Evolutionary conservation across 2,329 filamentous ascomycete species (phyloP).

Genomic region (Monilinia vaccinii-corymbosi): DNA sequence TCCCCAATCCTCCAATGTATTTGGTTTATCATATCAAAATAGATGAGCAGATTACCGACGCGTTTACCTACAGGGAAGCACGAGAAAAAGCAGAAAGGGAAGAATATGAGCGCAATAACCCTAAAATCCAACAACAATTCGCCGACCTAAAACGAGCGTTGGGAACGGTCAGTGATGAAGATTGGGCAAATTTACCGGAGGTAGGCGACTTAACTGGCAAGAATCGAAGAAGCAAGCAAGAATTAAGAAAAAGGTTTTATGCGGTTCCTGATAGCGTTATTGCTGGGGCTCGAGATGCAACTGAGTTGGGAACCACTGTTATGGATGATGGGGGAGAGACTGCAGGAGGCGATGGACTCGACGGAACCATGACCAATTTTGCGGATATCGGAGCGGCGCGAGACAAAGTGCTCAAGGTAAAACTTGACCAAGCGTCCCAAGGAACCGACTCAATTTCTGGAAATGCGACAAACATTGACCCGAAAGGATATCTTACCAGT

Average conservation of each 20-base stretch:
- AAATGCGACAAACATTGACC: slow-evolving; percentile 84
- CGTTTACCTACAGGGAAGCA: slow-evolving; percentile 70
- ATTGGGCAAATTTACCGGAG: slow-evolving; percentile 93
- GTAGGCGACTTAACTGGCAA: slow-evolving; percentile 95
- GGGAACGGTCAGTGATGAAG: slow-evolving; percentile 81
- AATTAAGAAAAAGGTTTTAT: slow-evolving; percentile 78
- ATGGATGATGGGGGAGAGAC: slow-evolving; percentile 59
- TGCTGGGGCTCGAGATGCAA: slow-evolving; percentile 70
- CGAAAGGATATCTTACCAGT: slow-evolving; percentile 91
- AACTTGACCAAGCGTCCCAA: slow-evolving; percentile 79
- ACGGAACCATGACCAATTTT: slow-evolving; percentile 96
- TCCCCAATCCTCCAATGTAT: slow-evolving; percentile 32
- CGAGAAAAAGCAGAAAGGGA: slow-evolving; percentile 85
- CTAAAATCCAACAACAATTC: slow-evolving; percentile 97
- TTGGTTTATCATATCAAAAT: slow-evolving; percentile 60
- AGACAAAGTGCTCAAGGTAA: slow-evolving; percentile 92
- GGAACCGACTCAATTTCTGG: slow-evolving; percentile 62
- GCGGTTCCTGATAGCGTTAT: slow-evolving; percentile 95
- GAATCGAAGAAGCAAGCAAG: slow-evolving; percentile 77
- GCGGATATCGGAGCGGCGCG: slow-evolving; percentile 93
- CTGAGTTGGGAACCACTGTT: slow-evolving; percentile 82
- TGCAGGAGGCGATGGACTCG: slow-evolving; percentile 37
- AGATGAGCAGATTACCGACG: slow-evolving; percentile 72
- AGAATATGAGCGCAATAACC: slow-evolving; percentile 94
- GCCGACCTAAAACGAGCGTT: slow-evolving; percentile 89